Evolutionary conservation across 2,329 filamentous ascomycete species (phyloP).

Genomic region (Xylariaceae sp.): DNA sequence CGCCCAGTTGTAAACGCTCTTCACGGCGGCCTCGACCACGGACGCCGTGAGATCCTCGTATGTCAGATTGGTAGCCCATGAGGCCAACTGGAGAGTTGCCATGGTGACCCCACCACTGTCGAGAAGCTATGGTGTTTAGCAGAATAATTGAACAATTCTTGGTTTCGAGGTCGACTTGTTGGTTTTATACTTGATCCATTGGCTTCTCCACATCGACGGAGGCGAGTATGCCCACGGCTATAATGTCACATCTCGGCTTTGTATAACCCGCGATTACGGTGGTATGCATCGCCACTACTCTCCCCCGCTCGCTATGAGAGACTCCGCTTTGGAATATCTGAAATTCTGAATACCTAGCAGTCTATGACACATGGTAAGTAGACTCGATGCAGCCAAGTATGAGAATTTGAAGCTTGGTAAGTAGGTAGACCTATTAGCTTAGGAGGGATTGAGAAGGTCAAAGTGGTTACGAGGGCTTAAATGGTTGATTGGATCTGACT

Average conservation of each 20-base stretch:
- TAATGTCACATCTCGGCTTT: conserved; percentile 5
- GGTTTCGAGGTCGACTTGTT: neutral
- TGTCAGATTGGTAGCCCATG: conserved; percentile 43
- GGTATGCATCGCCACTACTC: neutral
- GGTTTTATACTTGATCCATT: neutral
- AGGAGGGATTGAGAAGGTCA: neutral
- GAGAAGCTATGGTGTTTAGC: neutral
- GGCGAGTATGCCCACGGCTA: neutral
- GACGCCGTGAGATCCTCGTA: conserved; percentile 38
- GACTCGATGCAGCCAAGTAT: neutral
- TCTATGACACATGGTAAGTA: neutral
- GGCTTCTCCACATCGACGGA: neutral
- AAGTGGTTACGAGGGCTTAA: neutral
- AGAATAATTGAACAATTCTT: neutral
- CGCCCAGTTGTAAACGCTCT: conserved; percentile 51
- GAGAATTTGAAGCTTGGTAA: too few species aligned
- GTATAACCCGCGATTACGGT: conserved; percentile 7
- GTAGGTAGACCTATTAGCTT: neutral
- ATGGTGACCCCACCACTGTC: conserved; percentile 28
- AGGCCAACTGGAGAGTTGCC: conserved; percentile 46
- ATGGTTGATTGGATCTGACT: neutral
- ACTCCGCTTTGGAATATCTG: neutral
- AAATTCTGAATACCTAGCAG: neutral
- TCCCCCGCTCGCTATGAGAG: conserved; percentile 1
- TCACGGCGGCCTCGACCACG: conserved; percentile 42